Conservation (phyloP, 2,329 filamentous ascomycete genomes). For the Zymoseptoria ardabiliae region DNA sequence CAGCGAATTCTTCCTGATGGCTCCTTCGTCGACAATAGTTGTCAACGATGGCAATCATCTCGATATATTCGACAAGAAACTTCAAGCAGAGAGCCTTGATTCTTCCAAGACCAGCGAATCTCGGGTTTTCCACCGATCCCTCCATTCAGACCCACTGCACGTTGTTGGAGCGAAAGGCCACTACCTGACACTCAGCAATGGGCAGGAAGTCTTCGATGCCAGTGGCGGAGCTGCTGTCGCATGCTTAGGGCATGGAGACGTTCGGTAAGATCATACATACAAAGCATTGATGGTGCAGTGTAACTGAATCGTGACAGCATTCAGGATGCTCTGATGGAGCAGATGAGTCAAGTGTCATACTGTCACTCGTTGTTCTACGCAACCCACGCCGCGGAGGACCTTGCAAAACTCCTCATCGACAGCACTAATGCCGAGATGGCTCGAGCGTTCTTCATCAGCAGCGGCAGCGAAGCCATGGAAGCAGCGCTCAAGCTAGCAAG, state of each 20-base stretch:
- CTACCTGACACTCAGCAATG: slow-evolving; percentile 48
- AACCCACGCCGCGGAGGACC: slow-evolving; percentile 46
- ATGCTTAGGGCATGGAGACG: slow-evolving; percentile 61
- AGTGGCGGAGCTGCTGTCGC: slow-evolving; percentile 67
- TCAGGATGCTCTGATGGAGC: slow-evolving; percentile 50
- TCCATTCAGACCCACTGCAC: slow-evolving; percentile 40
- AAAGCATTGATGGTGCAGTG: not conserved
- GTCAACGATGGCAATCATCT: slow-evolving; percentile 22
- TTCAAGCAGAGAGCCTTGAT: not conserved
- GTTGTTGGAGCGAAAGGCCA: slow-evolving; percentile 45
- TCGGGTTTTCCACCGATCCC: slow-evolving; percentile 45
- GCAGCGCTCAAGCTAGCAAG: slow-evolving; percentile 59
- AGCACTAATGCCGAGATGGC: slow-evolving; percentile 48
- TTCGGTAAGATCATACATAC: slow-evolving; percentile 31
- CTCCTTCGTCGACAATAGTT: slow-evolving; percentile 9
- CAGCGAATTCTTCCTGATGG: not conserved
- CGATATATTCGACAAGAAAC: slow-evolving; percentile 2
- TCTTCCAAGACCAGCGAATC: slow-evolving; percentile 7
- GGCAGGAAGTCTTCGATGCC: slow-evolving; percentile 60
- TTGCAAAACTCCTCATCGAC: slow-evolving; percentile 44
- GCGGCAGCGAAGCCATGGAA: slow-evolving; percentile 61
- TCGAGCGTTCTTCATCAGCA: slow-evolving; percentile 50
- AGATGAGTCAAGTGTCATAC: slow-evolving; percentile 53
- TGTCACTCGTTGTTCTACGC: slow-evolving; percentile 54
- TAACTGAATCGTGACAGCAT: slow-evolving; percentile 34